These are phyloP conservation scores for Magnolia sinica DNA, from an alignment of 164 flowering plant species.

Conservation along the genomic window DNA sequence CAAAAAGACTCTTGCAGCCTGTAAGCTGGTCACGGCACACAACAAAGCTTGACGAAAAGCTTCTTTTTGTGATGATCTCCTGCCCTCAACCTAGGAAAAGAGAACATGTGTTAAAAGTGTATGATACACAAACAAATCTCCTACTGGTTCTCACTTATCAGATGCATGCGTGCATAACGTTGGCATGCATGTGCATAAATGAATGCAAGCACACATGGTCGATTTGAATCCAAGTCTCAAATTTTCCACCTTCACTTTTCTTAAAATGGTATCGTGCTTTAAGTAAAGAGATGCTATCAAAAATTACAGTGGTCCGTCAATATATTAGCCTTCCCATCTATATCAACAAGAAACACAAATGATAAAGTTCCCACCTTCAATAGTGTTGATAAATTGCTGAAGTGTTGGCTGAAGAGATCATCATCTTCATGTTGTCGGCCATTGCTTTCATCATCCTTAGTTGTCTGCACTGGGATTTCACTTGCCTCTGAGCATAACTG, in stretches of 20 bases:
- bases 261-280: background rate
- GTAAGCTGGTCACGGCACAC: conserved; percentile 28
- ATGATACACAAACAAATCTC: background rate
- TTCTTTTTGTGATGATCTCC: conserved; percentile 41
- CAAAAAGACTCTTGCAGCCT: too few species aligned
- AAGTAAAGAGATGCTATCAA: too few species aligned
- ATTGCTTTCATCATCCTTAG: conserved; percentile 11
- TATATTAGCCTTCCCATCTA: too few species aligned
- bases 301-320: too few species aligned
- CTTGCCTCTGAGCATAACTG: conserved; percentile 8
- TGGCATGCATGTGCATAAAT: background rate
- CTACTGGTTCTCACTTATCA: background rate
- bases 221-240: background rate
- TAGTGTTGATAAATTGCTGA: conserved; percentile 39
- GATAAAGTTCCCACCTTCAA: conserved; percentile 32
- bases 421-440: conserved; percentile 12
- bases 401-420: conserved; percentile 10
- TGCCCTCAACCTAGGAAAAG: conserved; percentile 27
- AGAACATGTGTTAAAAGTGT: background rate
- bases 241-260: background rate
- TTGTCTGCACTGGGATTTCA: conserved; percentile 15
- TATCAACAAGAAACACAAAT: background rate
- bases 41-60: conserved; percentile 36
- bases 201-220: background rate
- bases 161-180: background rate